These are phyloP conservation scores for Aspergillus jensenii DNA, from an alignment of 2,329 filamentous ascomycete species.

Conservation along the genomic window DNA sequence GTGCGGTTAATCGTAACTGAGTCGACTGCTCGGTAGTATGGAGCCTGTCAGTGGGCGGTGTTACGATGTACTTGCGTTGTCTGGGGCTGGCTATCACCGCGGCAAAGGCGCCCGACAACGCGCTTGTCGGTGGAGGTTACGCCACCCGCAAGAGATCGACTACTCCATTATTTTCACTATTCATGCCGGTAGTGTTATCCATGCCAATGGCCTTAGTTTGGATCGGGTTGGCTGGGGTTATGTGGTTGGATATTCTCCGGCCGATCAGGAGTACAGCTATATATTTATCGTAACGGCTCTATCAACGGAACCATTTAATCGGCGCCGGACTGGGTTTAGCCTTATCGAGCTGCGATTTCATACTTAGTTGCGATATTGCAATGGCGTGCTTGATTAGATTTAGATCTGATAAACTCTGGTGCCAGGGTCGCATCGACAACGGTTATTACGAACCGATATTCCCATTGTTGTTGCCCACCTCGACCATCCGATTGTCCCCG, in stretches of 20 bases:
- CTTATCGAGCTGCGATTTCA: background rate
- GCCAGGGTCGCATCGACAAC: no score
- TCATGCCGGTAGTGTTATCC: background rate
- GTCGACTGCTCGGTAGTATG: slow-evolving; percentile 55
- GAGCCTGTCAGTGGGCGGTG: slow-evolving; percentile 68
- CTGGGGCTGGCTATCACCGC: slow-evolving; percentile 60
- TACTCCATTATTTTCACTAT: background rate
- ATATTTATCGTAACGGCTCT: background rate
- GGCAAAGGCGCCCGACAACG: slow-evolving; percentile 62
- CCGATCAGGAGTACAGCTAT: background rate
- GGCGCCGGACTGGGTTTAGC: background rate
- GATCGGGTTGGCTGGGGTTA: background rate
- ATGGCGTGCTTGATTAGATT: background rate
- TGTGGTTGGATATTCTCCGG: background rate
- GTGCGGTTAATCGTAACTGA: slow-evolving; percentile 60
- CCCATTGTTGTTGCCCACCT: no score
- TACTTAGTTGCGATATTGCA: background rate
- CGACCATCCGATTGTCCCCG: no score
- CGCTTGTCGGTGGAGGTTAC: slow-evolving; percentile 61
- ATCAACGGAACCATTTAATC: background rate
- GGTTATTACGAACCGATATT: no score
- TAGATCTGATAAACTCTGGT: background rate
- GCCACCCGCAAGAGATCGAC: slow-evolving; percentile 50
- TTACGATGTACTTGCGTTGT: slow-evolving; percentile 27
- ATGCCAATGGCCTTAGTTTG: no score